Evolutionary conservation across 257 asterid genomes (phyloP), one percentile per base, ranked within the genome.

Genomic region (Parsonsia alboflavescens): DNA sequence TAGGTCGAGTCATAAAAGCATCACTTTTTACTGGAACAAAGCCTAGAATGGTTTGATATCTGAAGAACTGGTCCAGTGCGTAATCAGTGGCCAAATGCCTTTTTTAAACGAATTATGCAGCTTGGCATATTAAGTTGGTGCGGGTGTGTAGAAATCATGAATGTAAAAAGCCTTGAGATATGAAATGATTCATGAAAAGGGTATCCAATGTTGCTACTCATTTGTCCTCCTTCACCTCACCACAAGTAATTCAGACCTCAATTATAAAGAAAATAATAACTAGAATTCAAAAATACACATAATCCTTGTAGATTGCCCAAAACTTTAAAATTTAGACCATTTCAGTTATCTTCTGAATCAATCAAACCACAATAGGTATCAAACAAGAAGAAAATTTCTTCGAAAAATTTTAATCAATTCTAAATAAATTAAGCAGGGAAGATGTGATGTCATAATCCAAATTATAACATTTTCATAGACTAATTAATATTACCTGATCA

Each of bases 401-500:
- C 5, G 3, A 28, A 62, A 62, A 62, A 4, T 30, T 36, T 13
- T 62, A 30, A 30, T 33, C 22, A 13, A 13, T 28, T 30, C 12
- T 39, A 0, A 71, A 17, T 33, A 33, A 71, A 53, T 53, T 26
- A 71, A 54, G 65, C 17, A 10, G 24, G 41, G 7, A 48, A 72
- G 72, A 44, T 44, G 11, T 0, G 41, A 33, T 63, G 16, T 63
- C 68, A 0, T 6, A 5, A 62, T 62, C 68, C 41, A 24, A 59
- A 24, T 59, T 24, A 1, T 22, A 9, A 5, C 13, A 57, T n/a
- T 56, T 56, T 4, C 5, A 7, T 17, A 1, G 10, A 49, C 6
- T 19, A 5, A 17, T 1, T 9, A 42, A 16, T 24, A 61, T 26
- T 2, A 92, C 98, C 98, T 89, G 85, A 56, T 49, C 42, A 62